phyloP scores from a whole-genome alignment of 2,329 filamentous ascomycete genomes.

The Hymenoscyphus fraxineus region DNA sequence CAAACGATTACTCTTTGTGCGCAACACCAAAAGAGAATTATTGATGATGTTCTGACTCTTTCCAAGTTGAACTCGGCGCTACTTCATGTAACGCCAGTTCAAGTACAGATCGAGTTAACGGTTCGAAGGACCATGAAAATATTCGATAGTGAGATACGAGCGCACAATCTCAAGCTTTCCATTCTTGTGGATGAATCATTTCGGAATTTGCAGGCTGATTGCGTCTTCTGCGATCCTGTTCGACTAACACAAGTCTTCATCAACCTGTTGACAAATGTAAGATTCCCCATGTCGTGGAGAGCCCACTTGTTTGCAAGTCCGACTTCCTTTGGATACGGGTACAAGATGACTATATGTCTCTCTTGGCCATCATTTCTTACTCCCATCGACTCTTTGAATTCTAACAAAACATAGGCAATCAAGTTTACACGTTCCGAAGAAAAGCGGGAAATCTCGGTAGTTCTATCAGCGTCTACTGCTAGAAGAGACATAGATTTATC shows the following conservation, averaged over 20 bases:
- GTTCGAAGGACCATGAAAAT: slow-evolving; percentile 70
- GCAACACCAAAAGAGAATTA: slow-evolving; percentile 56
- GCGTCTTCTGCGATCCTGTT: slow-evolving; percentile 72
- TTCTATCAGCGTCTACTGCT: slow-evolving; percentile 29
- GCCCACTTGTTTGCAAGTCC: background rate
- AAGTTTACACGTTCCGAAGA: slow-evolving; percentile 73
- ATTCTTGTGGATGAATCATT: slow-evolving; percentile 68
- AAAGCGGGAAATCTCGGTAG: slow-evolving; percentile 47
- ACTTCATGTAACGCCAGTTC: slow-evolving; percentile 65
- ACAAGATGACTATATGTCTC: background rate
- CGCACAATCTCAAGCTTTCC: slow-evolving; percentile 67
- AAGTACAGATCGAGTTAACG: slow-evolving; percentile 60
- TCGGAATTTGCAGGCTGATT: slow-evolving; percentile 59
- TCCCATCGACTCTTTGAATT: background rate
- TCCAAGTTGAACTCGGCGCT: slow-evolving; percentile 69
- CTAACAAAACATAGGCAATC: slow-evolving; percentile 47
- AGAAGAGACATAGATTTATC: slow-evolving; percentile 10
- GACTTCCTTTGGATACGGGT: background rate
- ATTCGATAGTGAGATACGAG: slow-evolving; percentile 72
- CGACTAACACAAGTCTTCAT: slow-evolving; percentile 76
- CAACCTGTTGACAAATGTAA: slow-evolving; percentile 68
- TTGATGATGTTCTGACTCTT: slow-evolving; percentile 65
- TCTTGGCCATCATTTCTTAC: background rate
- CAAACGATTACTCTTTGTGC: slow-evolving; percentile 78
- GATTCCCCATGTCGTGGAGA: background rate